These are phyloP conservation scores for Emergomyces africanus DNA, from an alignment of 2,329 filamentous ascomycete genomes.

Conservation along the genomic window DNA sequence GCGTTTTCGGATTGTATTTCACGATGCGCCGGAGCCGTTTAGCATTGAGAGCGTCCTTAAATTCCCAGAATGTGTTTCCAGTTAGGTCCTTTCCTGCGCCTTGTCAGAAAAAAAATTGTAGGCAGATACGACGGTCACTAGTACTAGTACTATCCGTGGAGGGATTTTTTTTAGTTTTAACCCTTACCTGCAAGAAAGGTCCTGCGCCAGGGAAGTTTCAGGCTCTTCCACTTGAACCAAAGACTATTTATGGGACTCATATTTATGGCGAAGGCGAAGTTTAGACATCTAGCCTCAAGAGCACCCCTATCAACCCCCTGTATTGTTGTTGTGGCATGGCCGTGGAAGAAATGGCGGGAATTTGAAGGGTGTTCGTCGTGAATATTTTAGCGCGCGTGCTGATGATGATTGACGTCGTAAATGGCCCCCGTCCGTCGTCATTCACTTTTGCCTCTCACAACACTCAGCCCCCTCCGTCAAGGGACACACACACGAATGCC, in stretches of 20 bases:
- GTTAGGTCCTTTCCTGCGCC: constrained; percentile 44
- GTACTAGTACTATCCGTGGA: background rate
- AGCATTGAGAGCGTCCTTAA: constrained; percentile 45
- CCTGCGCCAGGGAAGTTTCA: constrained; percentile 49
- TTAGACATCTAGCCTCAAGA: background rate
- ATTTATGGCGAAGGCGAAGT: background rate
- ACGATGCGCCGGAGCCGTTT: constrained; percentile 46
- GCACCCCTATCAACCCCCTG: background rate
- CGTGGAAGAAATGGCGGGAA: background rate
- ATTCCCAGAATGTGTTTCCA: constrained; percentile 57
- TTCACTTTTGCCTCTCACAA: background rate
- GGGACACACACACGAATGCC: background rate
- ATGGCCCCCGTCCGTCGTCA: background rate
- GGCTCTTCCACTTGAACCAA: constrained; percentile 52
- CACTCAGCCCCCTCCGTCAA: background rate
- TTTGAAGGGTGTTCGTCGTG: background rate
- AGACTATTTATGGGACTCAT: constrained; percentile 29
- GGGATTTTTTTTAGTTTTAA: background rate
- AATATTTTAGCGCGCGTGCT: background rate
- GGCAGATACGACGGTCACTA: constrained; percentile 1
- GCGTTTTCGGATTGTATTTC: constrained; percentile 39
- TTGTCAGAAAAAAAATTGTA: background rate
- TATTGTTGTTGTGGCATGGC: background rate
- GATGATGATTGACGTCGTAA: background rate
- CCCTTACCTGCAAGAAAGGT: constrained; percentile 44